A percentile compares a stretch with the other conserved stretches of the same genome.
phyloP scores from a whole-genome alignment of 2,329 filamentous ascomycete genomes.

The Cercospora janseana region DNA sequence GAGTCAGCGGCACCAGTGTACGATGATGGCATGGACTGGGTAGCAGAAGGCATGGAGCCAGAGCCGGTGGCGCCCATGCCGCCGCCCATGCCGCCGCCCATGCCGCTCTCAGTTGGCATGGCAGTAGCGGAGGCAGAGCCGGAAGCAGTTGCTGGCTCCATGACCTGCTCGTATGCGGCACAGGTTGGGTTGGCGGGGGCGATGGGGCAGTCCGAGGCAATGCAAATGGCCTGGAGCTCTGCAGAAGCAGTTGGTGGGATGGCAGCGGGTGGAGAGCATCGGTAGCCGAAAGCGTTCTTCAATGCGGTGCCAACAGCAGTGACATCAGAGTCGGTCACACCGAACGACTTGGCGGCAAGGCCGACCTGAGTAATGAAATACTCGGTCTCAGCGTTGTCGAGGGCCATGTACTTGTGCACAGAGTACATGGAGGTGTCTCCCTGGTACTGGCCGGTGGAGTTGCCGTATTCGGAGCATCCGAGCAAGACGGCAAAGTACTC shows the following conservation, averaged over 20 bases:
- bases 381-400: slow-evolving; percentile 51
- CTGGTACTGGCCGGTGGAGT: slow-evolving; percentile 52
- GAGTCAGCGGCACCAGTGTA: slow-evolving; percentile 19
- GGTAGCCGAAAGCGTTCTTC: slow-evolving; percentile 51
- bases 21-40: slow-evolving; percentile 2
- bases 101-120: slow-evolving; percentile 11
- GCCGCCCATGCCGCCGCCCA: background rate
- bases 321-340: slow-evolving; percentile 56
- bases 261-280: slow-evolving; percentile 50
- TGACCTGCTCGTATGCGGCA: slow-evolving; percentile 6
- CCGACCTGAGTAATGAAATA: slow-evolving; percentile 63
- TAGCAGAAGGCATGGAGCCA: slow-evolving; percentile 9
- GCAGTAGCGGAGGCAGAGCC: slow-evolving; percentile 5
- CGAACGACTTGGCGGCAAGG: slow-evolving; percentile 57
- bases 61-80: background rate
- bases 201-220: slow-evolving; percentile 34
- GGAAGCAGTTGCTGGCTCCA: slow-evolving; percentile 12
- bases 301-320: slow-evolving; percentile 51
- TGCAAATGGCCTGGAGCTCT: slow-evolving; percentile 58
- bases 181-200: slow-evolving; percentile 6
- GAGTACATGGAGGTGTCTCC: slow-evolving; percentile 51
- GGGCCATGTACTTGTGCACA: slow-evolving; percentile 59
- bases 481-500: slow-evolving; percentile 60
- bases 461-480: slow-evolving; percentile 54
- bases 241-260: slow-evolving; percentile 48